Percentiles rank a stretch among this genome's conserved stretches.
Conservation (phyloP, 345 rosid species). For the Stellera chamaejasme region DNA sequence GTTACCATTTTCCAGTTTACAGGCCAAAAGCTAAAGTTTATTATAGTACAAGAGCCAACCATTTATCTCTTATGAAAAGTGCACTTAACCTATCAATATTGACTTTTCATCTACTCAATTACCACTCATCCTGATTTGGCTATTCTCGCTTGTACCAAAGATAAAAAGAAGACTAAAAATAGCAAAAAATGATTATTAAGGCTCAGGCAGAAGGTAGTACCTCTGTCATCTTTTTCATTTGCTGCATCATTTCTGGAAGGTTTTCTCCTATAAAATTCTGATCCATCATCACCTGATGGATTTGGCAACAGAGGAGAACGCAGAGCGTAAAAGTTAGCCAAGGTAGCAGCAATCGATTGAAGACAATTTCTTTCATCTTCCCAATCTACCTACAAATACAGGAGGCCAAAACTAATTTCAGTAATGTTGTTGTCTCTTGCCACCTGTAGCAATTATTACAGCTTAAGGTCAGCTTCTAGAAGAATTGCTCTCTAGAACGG, state of each 20-base stretch:
- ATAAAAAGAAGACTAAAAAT: background rate
- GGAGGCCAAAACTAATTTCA: conserved; percentile 9
- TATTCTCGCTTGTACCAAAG: background rate
- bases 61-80: too few species aligned
- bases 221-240: conserved; percentile 20
- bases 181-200: background rate
- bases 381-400: conserved; percentile 66
- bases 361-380: conserved; percentile 79
- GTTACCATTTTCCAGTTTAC: too few species aligned
- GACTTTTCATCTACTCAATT: too few species aligned
- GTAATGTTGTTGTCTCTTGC: background rate
- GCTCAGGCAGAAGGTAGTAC: conserved; percentile 20
- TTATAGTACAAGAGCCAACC: too few species aligned
- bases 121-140: too few species aligned
- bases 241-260: conserved; percentile 21
- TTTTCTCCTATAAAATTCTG: conserved; percentile 49
- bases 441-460: too few species aligned
- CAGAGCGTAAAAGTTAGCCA: conserved; percentile 89
- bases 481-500: too few species aligned
- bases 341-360: conserved; percentile 79
- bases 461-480: too few species aligned
- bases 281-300: conserved; percentile 59
- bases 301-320: conserved; percentile 86
- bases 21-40: too few species aligned
- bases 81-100: too few species aligned